Evolutionary conservation across 2,329 filamentous ascomycete species (phyloP), one percentile per base, ranked within the genome.

Genomic region (Ophiostoma himal-ulmi): DNA sequence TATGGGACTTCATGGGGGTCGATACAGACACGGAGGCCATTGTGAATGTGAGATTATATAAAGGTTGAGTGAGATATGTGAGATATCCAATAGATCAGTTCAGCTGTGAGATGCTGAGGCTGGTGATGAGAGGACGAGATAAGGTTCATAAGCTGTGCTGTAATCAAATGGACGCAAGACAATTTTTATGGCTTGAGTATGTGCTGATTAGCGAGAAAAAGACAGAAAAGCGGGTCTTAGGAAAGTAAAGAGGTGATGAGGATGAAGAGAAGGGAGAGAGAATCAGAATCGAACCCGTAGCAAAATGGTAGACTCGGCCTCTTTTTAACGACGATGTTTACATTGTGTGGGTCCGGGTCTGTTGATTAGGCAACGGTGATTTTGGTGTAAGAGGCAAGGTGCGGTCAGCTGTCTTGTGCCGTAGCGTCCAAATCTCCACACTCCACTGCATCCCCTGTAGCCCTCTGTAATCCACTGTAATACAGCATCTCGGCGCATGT

Each of bases 1-100:
- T 89, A 81, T 97, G 94, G 86, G 92, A 95, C 86, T 97, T 98
- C 79, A 95, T 85, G 72, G 95, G 95, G 73, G 95, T 98, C 77
- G 93, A 91, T 81, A 97, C 88, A 78, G 88, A 83, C 80, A 90
- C 80, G 72, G 82, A 91, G 79, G 94, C 93, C 94, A 98, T 98
- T 79, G 76, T 86, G 81, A 79, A 76, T 73, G 72, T 74, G 71
- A 75, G 73, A 77, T 78, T 80, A 80, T 79, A 34, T 39, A n/a
- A 64, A 1, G 65, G 11, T 13, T 1, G 26, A 34, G 37, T 41
- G 36, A 26, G n/a, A 22, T 57, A 17, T n/a, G 22, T 57, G 48
- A 57, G 11, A 57, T 57, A 17, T 20, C 36, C 14, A 30, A 66
- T 13, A 66, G 62, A 48, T 17, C 52, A 57, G 22, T 22, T 26